Evolutionary conservation across 768 basidiomycete genomes (phyloP), one percentile per base, ranked within the genome.

Genomic region (Ramaria sp.): DNA sequence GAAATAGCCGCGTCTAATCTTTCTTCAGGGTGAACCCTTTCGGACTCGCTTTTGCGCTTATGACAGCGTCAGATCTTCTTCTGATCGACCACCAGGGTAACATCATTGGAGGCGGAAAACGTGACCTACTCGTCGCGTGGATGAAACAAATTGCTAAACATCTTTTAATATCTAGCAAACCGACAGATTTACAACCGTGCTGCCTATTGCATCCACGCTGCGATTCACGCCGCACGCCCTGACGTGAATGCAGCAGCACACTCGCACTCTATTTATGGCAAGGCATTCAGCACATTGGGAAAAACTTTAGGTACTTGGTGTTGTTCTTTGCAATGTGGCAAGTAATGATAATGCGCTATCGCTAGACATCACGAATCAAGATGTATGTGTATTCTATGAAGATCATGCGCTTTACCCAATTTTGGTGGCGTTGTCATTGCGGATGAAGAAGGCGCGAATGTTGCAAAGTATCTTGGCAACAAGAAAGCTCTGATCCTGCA

Each of bases 391-490:
- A 1, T 55, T 55, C 30, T 55, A 55, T 38, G 42, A 55, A 20
- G 53, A 55, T 55, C 53, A 55, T 36, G 53, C 53, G 3, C 42
- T 55, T n/a, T 55, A 55, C 36, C 53, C 53, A 48, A 55, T 24
- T 55, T 55, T 34, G 15, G 59, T 32, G 41, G 59, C 47, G 50
- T 68, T 64, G 9, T 66, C 66, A 9, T 68, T 52, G 22, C 68
- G 66, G 18, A 69, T 25, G 24, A 70, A 60, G 57, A 70, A 67
- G 3, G 68, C 68, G 27, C 67, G 67, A 22, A 69, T 58, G n/a
- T 55, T 12, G 53, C 44, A n/a, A 48, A 55, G 34, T 50, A 56
- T 5, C 58, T 59, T 0, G 57, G 56, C n/a, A 36, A 49, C 5
- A 39, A 44, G 16, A 59, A 59, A 38, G 55, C 58, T 28, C 34